These are phyloP conservation scores for Alternaria panax DNA, from an alignment of 2,329 filamentous ascomycete species.

Conservation along the genomic window DNA sequence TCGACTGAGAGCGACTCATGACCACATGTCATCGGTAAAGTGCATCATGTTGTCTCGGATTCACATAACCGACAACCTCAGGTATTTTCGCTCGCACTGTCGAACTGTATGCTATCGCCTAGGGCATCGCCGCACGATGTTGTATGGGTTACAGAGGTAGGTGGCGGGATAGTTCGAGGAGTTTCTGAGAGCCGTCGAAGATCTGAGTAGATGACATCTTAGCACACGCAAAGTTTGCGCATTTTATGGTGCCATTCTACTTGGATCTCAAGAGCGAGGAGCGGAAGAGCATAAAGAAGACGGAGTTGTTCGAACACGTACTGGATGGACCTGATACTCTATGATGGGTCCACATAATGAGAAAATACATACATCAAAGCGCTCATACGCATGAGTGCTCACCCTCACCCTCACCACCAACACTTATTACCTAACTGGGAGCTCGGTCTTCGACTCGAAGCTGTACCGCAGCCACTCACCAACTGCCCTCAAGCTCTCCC, in stretches of 20 bases:
- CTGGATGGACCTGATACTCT: slow-evolving; percentile 6
- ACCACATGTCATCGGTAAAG: too few species aligned
- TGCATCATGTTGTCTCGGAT: too few species aligned
- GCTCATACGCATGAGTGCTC: slow-evolving; percentile 5
- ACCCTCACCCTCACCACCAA: background rate
- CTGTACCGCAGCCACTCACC: slow-evolving; percentile 78
- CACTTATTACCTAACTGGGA: slow-evolving; percentile 37
- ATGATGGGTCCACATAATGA: slow-evolving; percentile 3
- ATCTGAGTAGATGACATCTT: background rate
- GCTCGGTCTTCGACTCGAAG: slow-evolving; percentile 48
- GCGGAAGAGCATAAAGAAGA: background rate
- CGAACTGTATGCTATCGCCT: background rate
- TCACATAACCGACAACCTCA: too few species aligned
- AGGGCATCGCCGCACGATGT: background rate
- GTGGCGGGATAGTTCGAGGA: background rate
- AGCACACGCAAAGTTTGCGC: background rate
- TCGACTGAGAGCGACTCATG: too few species aligned
- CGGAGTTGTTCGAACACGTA: slow-evolving; percentile 7
- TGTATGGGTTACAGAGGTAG: background rate
- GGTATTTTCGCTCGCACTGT: background rate
- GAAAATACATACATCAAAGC: slow-evolving; percentile 9
- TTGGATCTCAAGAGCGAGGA: background rate
- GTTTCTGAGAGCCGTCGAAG: background rate
- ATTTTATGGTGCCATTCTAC: background rate
- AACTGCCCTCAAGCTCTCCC: slow-evolving; percentile 89